These are phyloP conservation scores for Globisporangium cederbergense DNA, from an alignment of 352 stramenopile genomes.

Conservation along the genomic window DNA sequence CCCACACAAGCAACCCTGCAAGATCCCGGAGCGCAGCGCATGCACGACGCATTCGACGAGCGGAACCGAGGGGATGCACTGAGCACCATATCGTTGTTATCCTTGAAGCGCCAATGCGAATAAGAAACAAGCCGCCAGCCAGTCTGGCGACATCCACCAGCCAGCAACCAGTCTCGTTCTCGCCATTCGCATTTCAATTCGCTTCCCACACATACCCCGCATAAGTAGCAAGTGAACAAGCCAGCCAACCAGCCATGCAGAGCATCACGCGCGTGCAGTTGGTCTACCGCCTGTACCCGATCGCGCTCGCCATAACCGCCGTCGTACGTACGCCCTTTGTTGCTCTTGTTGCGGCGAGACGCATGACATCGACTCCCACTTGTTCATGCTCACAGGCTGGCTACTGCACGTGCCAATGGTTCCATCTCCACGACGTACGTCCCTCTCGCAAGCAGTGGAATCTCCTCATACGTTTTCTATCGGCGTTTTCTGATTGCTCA, in stretches of 20 bases:
- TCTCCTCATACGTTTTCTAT: background rate
- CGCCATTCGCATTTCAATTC: background rate
- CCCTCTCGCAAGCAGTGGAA: background rate
- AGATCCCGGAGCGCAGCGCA: too few relatives aligned
- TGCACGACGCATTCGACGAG: too few relatives aligned
- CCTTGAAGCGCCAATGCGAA: too few relatives aligned
- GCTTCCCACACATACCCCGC: background rate
- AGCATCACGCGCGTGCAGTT: background rate
- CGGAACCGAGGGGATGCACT: too few relatives aligned
- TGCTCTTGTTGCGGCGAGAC: background rate
- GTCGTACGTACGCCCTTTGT: slow-evolving; percentile 18
- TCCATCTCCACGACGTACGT: slow-evolving; percentile 38
- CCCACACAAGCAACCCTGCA: too few relatives aligned
- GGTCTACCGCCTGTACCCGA: slow-evolving; percentile 26
- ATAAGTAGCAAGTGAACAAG: background rate
- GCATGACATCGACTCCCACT: background rate
- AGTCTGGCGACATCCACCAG: too few relatives aligned
- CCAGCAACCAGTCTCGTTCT: background rate
- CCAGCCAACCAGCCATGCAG: background rate
- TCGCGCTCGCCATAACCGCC: slow-evolving; percentile 24
- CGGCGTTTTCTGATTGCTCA: background rate
- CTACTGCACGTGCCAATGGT: slow-evolving; percentile 53
- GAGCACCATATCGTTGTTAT: too few relatives aligned
- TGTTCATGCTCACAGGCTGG: slow-evolving; percentile 21
- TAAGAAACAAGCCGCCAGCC: too few relatives aligned